Percentiles rank a stretch among this genome's conserved stretches.
phyloP scores from a whole-genome alignment of 495 filamentous ascomycete genomes.

The Poronia punctata region DNA sequence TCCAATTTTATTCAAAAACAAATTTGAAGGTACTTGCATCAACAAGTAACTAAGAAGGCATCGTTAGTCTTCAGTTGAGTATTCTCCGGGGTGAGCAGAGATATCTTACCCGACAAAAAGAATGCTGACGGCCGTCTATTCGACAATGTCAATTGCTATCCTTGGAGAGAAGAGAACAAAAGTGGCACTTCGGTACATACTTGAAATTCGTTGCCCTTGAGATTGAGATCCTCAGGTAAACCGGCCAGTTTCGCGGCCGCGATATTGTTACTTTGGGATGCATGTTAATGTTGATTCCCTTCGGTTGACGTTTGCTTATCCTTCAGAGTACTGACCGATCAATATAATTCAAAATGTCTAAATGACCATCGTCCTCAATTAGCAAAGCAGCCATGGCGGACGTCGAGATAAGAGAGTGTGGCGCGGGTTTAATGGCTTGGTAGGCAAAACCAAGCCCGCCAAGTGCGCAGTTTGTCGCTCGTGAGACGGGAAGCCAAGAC shows the following conservation, averaged over 20 bases:
- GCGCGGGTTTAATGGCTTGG: too few relatives aligned
- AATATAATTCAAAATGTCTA: constrained; percentile 78
- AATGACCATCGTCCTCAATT: constrained; percentile 23
- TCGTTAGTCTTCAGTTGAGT: background rate
- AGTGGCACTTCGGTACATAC: constrained; percentile 20
- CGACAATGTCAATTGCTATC: constrained; percentile 7
- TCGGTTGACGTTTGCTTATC: constrained; percentile 21
- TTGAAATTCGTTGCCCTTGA: constrained; percentile 42
- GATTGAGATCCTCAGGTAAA: constrained; percentile 38
- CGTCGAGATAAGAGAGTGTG: too few relatives aligned
- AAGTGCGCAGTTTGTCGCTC: too few relatives aligned
- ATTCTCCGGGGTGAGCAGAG: too few relatives aligned
- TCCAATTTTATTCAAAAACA: constrained; percentile 51
- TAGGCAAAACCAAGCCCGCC: too few relatives aligned
- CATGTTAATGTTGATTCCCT: constrained; percentile 4
- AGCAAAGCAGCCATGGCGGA: too few relatives aligned
- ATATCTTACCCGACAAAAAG: constrained; percentile 67
- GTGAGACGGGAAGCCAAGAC: background rate
- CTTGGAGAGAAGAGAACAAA: constrained; percentile 16
- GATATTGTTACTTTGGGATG: constrained; percentile 40
- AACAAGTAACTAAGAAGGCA: constrained; percentile 39
- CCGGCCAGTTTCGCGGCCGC: constrained; percentile 45
- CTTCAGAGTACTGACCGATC: constrained; percentile 55
- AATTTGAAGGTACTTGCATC: constrained; percentile 56
- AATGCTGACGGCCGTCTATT: constrained; percentile 55